These are phyloP conservation scores for Neotropicomus parvogracilis DNA, from an alignment of 1,284 basidiomycete species.

Conservation along the genomic window DNA sequence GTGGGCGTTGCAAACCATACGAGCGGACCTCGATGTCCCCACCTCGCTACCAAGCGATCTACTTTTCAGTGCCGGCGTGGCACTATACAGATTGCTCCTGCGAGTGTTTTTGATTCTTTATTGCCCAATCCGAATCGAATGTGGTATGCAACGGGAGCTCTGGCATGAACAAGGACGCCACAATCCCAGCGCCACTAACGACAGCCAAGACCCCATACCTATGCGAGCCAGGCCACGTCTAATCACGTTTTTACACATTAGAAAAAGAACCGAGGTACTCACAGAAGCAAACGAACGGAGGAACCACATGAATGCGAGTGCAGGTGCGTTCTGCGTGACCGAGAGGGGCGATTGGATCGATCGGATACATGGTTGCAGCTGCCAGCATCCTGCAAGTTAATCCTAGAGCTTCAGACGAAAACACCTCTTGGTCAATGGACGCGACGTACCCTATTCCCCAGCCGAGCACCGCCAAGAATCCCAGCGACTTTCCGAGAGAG, in stretches of 20 bases:
- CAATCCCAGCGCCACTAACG: constrained; percentile 1
- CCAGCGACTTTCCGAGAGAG: not conserved
- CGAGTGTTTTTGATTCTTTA: no score
- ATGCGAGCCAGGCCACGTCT: not conserved
- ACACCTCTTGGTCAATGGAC: no score
- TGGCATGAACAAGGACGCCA: constrained; percentile 17
- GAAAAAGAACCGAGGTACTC: not conserved
- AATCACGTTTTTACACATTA: not conserved
- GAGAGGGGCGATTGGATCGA: constrained; percentile 39
- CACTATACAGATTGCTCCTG: no score
- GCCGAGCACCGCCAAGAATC: not conserved
- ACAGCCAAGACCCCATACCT: constrained; percentile 6
- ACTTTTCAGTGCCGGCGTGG: no score
- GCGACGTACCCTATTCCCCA: constrained; percentile 8
- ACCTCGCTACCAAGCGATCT: no score
- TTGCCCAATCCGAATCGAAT: no score
- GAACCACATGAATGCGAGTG: constrained; percentile 34
- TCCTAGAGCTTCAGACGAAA: not conserved
- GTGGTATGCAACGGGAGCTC: constrained; percentile 7
- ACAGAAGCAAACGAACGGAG: constrained; percentile 29
- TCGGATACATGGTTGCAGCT: constrained; percentile 17
- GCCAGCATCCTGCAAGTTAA: not conserved
- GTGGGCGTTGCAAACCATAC: no score
- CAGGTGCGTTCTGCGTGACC: constrained; percentile 30
- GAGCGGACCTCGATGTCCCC: no score